Evolutionary conservation across 148 eudicot genomes (phyloP).

Genomic region (Drosera capensis): DNA sequence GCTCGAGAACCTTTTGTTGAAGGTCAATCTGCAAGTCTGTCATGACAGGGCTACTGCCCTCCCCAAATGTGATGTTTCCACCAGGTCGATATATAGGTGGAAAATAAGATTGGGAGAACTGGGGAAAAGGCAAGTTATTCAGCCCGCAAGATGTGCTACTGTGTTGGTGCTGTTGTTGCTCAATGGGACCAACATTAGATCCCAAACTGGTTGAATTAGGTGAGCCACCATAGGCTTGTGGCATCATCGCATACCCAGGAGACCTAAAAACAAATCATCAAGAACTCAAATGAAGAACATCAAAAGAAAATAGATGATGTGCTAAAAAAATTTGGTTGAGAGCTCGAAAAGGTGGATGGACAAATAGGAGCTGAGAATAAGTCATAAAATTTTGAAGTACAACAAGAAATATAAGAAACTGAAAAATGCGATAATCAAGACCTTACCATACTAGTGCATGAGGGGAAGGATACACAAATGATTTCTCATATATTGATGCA

Average conservation of each 20-base stretch:
- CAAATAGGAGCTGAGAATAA: too few relatives aligned
- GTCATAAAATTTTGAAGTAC: not conserved
- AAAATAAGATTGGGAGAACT: conserved; percentile 24
- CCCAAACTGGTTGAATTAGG: conserved; percentile 14
- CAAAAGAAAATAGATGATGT: too few relatives aligned
- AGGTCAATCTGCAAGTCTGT: conserved; percentile 28
- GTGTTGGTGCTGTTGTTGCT: conserved; percentile 21
- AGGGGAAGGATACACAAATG: conserved; percentile 76
- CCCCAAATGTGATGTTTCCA: conserved; percentile 15
- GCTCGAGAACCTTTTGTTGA: conserved; percentile 37
- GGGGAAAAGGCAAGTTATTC: conserved; percentile 18
- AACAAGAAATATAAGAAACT: not conserved
- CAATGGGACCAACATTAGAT: conserved; percentile 18
- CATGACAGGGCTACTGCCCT: conserved; percentile 13
- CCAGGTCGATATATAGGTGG: conserved; percentile 23
- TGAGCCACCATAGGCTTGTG: conserved; percentile 20
- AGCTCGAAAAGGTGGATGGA: too few relatives aligned
- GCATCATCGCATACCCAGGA: conserved; percentile 52
- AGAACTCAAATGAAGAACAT: too few relatives aligned
- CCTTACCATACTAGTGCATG: conserved; percentile 52
- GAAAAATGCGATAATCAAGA: conserved; percentile 1
- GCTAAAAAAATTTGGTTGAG: too few relatives aligned
- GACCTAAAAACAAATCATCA: conserved; percentile 47
- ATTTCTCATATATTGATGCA: conserved; percentile 71
- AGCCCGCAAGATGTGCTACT: conserved; percentile 20